Evolutionary conservation across 164 flowering plant species (phyloP).

Genomic region (Magnolia changhungtana): DNA sequence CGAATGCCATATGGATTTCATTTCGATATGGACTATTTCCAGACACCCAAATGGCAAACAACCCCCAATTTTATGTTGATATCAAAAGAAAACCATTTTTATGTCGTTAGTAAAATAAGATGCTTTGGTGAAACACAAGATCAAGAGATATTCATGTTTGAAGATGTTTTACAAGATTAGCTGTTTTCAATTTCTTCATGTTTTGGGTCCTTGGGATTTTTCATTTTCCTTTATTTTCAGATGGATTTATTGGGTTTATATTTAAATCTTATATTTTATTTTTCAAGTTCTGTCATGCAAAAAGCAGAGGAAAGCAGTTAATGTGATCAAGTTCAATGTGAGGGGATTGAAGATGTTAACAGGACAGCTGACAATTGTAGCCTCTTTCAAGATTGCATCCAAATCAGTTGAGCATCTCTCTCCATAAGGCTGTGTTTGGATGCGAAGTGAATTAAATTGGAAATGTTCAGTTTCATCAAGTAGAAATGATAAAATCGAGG

Average conservation of each 20-base stretch:
- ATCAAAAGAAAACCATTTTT: too few relatives aligned
- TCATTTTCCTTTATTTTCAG: not conserved
- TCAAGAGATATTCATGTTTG: too few relatives aligned
- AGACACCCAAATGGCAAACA: too few relatives aligned
- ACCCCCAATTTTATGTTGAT: too few relatives aligned
- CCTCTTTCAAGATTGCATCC: slow-evolving; percentile 32
- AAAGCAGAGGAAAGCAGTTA: slow-evolving; percentile 84
- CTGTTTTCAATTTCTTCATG: too few relatives aligned
- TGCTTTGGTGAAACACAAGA: too few relatives aligned
- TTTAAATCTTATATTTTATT: slow-evolving; percentile 4
- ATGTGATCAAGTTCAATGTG: slow-evolving; percentile 27
- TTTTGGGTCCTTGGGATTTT: too few relatives aligned
- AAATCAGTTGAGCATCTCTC: slow-evolving; percentile 22
- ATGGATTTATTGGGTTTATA: not conserved
- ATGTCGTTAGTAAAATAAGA: too few relatives aligned
- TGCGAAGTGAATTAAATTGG: not conserved
- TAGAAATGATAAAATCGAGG: not conserved
- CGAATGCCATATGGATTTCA: too few relatives aligned
- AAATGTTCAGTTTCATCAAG: not conserved
- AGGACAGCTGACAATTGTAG: slow-evolving; percentile 27
- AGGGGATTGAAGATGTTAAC: slow-evolving; percentile 30
- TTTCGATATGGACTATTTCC: too few relatives aligned
- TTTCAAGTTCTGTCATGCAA: slow-evolving; percentile 23
- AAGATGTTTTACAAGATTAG: too few relatives aligned
- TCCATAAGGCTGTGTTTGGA: not conserved